These are phyloP conservation scores for Colletotrichum musae DNA, from an alignment of 2,329 filamentous ascomycete species.

Conservation along the genomic window DNA sequence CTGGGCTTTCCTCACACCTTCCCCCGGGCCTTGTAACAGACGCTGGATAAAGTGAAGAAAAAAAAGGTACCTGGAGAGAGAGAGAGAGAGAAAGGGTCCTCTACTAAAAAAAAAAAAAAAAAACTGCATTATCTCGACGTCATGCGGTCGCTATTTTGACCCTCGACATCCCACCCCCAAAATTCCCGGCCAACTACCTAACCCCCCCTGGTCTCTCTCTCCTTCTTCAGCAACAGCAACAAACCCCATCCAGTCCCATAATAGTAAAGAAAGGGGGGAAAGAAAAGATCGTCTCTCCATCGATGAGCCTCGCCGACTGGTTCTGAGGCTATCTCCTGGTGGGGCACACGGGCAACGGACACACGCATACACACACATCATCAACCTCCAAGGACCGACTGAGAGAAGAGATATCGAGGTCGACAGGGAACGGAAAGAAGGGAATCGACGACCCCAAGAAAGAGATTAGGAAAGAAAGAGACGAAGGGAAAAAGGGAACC, in stretches of 20 bases:
- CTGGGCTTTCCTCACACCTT: constrained; percentile 28
- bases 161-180: neutral
- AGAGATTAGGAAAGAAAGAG: neutral
- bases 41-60: neutral
- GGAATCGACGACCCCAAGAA: neutral
- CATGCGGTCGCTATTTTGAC: constrained; percentile 20
- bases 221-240: neutral
- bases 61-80: neutral
- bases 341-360: no score
- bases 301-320: no score
- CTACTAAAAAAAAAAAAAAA: no score
- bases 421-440: neutral
- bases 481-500: neutral
- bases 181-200: neutral
- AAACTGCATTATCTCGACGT: neutral
- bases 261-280: no score
- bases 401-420: no score
- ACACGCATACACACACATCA: no score
- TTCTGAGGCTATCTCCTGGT: no score
- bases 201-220: neutral
- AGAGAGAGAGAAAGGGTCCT: neutral
- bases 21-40: neutral
- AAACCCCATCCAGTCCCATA: neutral
- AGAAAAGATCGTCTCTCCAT: no score
- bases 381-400: no score